phyloP scores from a whole-genome alignment of 768 basidiomycete species.

The Termitomyces heimii region DNA sequence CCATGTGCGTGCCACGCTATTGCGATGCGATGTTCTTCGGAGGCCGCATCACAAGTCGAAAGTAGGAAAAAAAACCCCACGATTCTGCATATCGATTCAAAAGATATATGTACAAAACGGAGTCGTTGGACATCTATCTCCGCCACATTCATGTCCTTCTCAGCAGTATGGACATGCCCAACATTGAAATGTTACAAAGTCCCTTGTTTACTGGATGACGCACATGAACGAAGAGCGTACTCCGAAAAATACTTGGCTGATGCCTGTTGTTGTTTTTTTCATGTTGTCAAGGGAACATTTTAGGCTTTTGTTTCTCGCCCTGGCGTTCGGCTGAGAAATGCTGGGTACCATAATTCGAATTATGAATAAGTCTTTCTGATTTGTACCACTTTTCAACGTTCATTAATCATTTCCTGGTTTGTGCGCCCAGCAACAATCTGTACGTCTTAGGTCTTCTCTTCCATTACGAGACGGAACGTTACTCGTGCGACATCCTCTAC shows the following conservation, averaged over 20 bases:
- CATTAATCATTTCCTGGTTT: too few species aligned
- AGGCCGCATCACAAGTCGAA: neutral
- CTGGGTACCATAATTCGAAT: too few species aligned
- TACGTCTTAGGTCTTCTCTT: neutral
- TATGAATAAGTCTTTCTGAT: too few species aligned
- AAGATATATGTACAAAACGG: neutral
- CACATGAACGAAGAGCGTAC: neutral
- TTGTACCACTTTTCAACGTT: too few species aligned
- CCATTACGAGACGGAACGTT: neutral
- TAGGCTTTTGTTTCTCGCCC: neutral
- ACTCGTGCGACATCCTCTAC: neutral
- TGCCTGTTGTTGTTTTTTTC: neutral
- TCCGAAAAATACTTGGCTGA: neutral
- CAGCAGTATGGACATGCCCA: neutral
- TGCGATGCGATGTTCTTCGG: neutral
- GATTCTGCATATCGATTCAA: neutral
- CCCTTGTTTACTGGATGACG: neutral
- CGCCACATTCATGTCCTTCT: neutral
- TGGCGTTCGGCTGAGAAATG: neutral
- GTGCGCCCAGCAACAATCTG: neutral
- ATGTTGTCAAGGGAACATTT: neutral
- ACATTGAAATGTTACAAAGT: neutral
- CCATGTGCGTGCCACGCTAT: neutral
- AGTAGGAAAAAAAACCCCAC: neutral
- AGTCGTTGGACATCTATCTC: too few species aligned